Percentiles rank a stretch among this genome's conserved stretches.
Evolutionary conservation across 306 rosid species (phyloP).

Genomic region (Cucumis melo): DNA sequence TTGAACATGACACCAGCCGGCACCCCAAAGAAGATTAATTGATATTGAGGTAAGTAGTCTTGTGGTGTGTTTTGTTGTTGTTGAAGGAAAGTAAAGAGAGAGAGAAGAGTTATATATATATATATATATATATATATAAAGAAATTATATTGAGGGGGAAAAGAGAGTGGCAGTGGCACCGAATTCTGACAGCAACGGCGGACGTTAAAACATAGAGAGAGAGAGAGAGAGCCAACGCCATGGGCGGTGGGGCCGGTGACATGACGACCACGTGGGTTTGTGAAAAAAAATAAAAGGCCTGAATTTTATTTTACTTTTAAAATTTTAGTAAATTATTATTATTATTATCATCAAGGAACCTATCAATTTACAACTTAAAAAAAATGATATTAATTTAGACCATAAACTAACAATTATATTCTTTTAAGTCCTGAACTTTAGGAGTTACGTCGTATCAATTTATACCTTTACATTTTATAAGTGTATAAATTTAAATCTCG

Average conservation of each 20-base stretch:
- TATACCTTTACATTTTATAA: no score
- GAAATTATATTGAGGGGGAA: background rate
- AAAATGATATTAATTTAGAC: no score
- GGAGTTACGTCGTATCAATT: no score
- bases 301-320: no score
- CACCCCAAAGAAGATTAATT: background rate
- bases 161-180: conserved; percentile 12
- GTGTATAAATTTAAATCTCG: no score
- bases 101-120: background rate
- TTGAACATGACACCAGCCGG: background rate
- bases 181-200: conserved; percentile 25
- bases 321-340: background rate
- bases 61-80: background rate
- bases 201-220: conserved; percentile 20
- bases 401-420: no score
- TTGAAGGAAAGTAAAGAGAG: background rate
- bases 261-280: conserved; percentile 38
- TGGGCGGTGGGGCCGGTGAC: conserved; percentile 31
- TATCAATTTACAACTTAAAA: no score
- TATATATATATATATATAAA: background rate
- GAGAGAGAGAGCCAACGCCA: conserved; percentile 19
- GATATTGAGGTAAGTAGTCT: background rate
- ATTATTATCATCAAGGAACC: no score
- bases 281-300: background rate
- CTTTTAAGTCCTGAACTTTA: no score